These are phyloP conservation scores for Aspergillus floridensis DNA, from an alignment of 2,329 filamentous ascomycete genomes.

Conservation along the genomic window DNA sequence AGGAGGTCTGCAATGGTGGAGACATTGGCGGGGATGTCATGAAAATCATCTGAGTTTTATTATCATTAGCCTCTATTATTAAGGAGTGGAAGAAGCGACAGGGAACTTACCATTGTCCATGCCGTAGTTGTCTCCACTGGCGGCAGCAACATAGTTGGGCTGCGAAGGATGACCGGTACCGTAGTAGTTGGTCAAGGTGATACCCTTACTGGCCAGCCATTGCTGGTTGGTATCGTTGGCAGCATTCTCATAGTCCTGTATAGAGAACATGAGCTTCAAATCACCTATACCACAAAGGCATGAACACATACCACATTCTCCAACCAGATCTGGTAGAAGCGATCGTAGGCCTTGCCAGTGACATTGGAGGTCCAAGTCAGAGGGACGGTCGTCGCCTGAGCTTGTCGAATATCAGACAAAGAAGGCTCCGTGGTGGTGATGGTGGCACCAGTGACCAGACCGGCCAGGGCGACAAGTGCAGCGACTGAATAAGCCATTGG, in stretches of 20 bases:
- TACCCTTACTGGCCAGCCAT: slow-evolving; percentile 46
- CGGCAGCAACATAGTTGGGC: slow-evolving; percentile 71
- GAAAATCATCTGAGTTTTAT: slow-evolving; percentile 41
- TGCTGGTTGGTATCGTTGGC: slow-evolving; percentile 51
- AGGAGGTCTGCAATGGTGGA: slow-evolving; percentile 66
- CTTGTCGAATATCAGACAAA: not conserved
- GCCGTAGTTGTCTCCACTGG: slow-evolving; percentile 70
- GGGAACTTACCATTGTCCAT: slow-evolving; percentile 50
- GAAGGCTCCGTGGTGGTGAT: slow-evolving; percentile 4
- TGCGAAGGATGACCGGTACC: slow-evolving; percentile 69
- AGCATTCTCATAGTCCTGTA: slow-evolving; percentile 59
- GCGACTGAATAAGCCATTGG: not conserved
- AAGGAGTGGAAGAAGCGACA: no score
- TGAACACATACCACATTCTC: slow-evolving; percentile 62
- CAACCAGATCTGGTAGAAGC: slow-evolving; percentile 71
- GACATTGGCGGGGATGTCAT: slow-evolving; percentile 51
- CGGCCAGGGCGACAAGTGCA: not conserved
- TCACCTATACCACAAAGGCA: not conserved
- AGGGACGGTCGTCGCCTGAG: slow-evolving; percentile 3
- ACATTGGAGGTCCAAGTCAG: slow-evolving; percentile 11
- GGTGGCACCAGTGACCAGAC: slow-evolving; percentile 3
- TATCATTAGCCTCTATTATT: not conserved
- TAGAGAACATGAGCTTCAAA: not conserved
- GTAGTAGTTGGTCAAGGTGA: slow-evolving; percentile 58
- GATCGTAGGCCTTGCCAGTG: slow-evolving; percentile 40